phyloP scores from a whole-genome alignment of 2,329 filamentous ascomycete species.

The Berkeleyomyces basicola region DNA sequence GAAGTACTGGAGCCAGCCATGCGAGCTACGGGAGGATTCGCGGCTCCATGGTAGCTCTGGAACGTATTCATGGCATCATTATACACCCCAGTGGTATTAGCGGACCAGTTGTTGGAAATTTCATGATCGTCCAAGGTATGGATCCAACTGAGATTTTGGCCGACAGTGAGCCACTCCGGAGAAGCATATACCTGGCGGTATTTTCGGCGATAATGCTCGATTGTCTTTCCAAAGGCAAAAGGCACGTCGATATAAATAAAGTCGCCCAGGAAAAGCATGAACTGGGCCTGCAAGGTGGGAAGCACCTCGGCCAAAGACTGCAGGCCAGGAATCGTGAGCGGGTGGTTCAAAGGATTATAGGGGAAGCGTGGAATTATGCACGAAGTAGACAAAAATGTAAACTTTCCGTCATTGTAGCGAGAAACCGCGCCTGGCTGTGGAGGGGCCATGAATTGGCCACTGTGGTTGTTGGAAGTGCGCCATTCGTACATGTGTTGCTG shows the following conservation, averaged over 20 bases:
- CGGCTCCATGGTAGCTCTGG: slow-evolving; percentile 66
- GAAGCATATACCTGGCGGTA: slow-evolving; percentile 94
- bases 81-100: slow-evolving; percentile 68
- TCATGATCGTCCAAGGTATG: slow-evolving; percentile 96
- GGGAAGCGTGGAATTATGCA: slow-evolving; percentile 80
- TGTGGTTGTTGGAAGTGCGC: slow-evolving; percentile 70
- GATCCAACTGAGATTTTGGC: slow-evolving; percentile 80
- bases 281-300: slow-evolving; percentile 54
- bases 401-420: slow-evolving; percentile 45
- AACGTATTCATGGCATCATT: slow-evolving; percentile 68
- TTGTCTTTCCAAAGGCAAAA: slow-evolving; percentile 51
- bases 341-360: slow-evolving; percentile 69
- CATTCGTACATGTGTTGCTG: slow-evolving; percentile 69
- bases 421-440: slow-evolving; percentile 51
- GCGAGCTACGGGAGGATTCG: slow-evolving; percentile 60
- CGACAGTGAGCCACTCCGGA: slow-evolving; percentile 68
- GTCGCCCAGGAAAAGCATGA: slow-evolving; percentile 70
- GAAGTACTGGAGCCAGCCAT: slow-evolving; percentile 26
- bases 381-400: slow-evolving; percentile 83
- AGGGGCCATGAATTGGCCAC: slow-evolving; percentile 64
- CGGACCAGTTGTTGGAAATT: slow-evolving; percentile 84
- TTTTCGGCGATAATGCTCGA: slow-evolving; percentile 69
- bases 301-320: slow-evolving; percentile 58
- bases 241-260: slow-evolving; percentile 90
- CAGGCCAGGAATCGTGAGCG: slow-evolving; percentile 67